phyloP scores from a whole-genome alignment of 805 yeast species.

The Deakozyma indianensis region DNA sequence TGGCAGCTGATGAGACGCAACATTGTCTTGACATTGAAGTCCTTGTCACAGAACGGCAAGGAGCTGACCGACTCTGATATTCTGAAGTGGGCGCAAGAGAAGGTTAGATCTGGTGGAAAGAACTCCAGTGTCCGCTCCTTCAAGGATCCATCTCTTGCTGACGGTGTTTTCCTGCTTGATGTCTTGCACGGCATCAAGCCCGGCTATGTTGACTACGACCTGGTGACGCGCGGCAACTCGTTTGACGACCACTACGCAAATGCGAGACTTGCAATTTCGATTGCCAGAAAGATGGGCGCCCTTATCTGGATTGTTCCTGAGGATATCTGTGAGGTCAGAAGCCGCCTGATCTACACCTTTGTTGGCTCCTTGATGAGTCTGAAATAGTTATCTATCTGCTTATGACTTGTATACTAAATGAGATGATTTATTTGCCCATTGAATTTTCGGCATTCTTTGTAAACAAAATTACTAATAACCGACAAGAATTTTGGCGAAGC shows the following conservation, averaged over 20 bases:
- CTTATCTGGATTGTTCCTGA: constrained; percentile 99
- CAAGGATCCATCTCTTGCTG: constrained; percentile 63
- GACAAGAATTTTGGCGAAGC: too few species aligned
- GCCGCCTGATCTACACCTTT: constrained; percentile 84
- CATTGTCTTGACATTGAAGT: constrained; percentile 68
- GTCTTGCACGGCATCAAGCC: constrained; percentile 89
- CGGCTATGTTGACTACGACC: constrained; percentile 91
- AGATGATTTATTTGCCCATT: too few species aligned
- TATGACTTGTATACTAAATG: background rate
- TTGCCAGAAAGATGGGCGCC: constrained; percentile 96
- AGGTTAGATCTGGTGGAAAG: constrained; percentile 78
- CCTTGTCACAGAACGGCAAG: constrained; percentile 56
- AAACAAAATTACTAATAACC: too few species aligned
- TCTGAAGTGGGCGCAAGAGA: constrained; percentile 84
- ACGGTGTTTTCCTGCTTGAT: constrained; percentile 74
- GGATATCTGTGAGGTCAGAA: constrained; percentile 91
- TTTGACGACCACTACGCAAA: constrained; percentile 86
- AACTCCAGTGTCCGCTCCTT: constrained; percentile 61
- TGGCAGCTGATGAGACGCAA: constrained; percentile 99
- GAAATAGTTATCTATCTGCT: constrained; percentile 3
- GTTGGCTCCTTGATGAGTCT: constrained; percentile 90
- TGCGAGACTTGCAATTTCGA: constrained; percentile 93
- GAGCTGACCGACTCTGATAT: constrained; percentile 77
- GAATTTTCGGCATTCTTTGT: too few species aligned
- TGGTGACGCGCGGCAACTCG: constrained; percentile 64